A percentile compares a stretch with the other conserved stretches of the same genome.
These are phyloP conservation scores for Phymatotrichopsis omnivora DNA, from an alignment of 2,329 filamentous ascomycete genomes.

Conservation along the genomic window DNA sequence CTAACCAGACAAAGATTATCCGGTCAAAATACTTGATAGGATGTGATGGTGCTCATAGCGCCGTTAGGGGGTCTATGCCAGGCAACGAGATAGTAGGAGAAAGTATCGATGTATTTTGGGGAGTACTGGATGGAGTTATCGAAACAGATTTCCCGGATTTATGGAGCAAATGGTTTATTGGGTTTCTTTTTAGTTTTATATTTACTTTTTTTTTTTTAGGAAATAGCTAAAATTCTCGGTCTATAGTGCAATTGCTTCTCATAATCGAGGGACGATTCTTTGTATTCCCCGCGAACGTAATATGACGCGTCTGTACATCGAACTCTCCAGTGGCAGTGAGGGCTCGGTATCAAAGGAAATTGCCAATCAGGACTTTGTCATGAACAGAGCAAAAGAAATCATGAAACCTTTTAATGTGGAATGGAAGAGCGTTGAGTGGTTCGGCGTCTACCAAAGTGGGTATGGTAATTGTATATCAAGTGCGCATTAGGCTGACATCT, in stretches of 20 bases:
- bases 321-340: constrained; percentile 21
- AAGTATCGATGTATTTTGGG: constrained; percentile 53
- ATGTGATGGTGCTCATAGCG: constrained; percentile 63
- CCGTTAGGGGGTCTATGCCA: constrained; percentile 55
- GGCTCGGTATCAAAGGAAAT: constrained; percentile 32
- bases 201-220: not conserved
- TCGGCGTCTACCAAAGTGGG: constrained; percentile 54
- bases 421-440: constrained; percentile 57
- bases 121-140: constrained; percentile 59
- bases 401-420: constrained; percentile 48
- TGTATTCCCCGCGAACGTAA: constrained; percentile 64
- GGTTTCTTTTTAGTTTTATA: too few species aligned
- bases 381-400: constrained; percentile 53
- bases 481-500: too few species aligned
- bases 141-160: constrained; percentile 65
- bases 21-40: constrained; percentile 57
- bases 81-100: constrained; percentile 41
- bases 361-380: constrained; percentile 56
- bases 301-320: constrained; percentile 54
- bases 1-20: constrained; percentile 38
- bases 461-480: too few species aligned
- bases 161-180: constrained; percentile 64
- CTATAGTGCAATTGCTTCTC: constrained; percentile 42
- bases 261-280: constrained; percentile 58
- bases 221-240: not conserved